Conservation (phyloP, 345 rosid species). For the Bruguiera gymnorhiza region DNA sequence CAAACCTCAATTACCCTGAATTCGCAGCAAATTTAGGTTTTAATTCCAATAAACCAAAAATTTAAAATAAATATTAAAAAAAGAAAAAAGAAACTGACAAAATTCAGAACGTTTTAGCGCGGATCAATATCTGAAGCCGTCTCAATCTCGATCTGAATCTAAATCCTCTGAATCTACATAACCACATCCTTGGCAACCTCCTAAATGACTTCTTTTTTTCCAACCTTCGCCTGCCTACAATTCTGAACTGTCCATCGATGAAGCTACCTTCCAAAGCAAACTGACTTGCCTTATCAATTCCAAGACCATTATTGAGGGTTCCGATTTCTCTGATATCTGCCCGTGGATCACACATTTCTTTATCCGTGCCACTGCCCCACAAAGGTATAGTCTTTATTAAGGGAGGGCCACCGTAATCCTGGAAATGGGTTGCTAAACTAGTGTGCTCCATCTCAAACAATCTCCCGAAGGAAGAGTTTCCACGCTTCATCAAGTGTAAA, state of each 20-base stretch:
- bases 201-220: constrained; percentile 43
- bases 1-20: too few relatives aligned
- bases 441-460: constrained; percentile 54
- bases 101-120: constrained; percentile 31
- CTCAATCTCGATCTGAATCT: constrained; percentile 35
- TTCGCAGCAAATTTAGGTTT: too few relatives aligned
- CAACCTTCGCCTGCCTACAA: constrained; percentile 19
- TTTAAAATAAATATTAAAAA: too few relatives aligned
- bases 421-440: constrained; percentile 41
- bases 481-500: constrained; percentile 42
- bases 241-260: constrained; percentile 5
- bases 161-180: constrained; percentile 33
- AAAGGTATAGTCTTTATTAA: constrained; percentile 34
- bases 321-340: constrained; percentile 23
- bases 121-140: constrained; percentile 43
- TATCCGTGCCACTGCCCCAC: constrained; percentile 45
- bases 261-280: constrained; percentile 31
- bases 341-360: constrained; percentile 41
- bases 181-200: constrained; percentile 42
- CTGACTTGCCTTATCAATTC: constrained; percentile 10
- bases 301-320: not conserved
- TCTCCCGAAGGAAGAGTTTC: constrained; percentile 44
- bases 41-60: too few relatives aligned
- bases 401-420: constrained; percentile 46
- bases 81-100: not conserved